Evolutionary conservation across 2,329 filamentous ascomycete genomes (phyloP).

Genomic region (Sphaerostilbella broomeana): DNA sequence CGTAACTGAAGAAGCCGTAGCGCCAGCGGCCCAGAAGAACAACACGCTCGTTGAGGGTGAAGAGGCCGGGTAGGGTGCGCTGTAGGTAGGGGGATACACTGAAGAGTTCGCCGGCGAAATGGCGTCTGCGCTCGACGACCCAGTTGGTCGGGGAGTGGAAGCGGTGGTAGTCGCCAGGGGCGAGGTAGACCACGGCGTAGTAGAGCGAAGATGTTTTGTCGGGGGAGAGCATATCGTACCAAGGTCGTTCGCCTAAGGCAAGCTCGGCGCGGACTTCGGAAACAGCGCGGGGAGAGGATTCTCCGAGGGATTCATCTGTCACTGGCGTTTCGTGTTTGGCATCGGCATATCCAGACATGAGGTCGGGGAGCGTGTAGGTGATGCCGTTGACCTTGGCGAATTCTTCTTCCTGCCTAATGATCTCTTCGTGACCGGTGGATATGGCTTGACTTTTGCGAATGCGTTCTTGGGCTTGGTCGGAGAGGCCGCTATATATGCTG

Average conservation of each 20-base stretch:
- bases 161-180: slow-evolving; percentile 95
- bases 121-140: slow-evolving; percentile 91
- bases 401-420: slow-evolving; percentile 77
- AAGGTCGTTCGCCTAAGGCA: slow-evolving; percentile 62
- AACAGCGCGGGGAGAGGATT: slow-evolving; percentile 62
- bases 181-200: slow-evolving; percentile 92
- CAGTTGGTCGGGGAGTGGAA: slow-evolving; percentile 94
- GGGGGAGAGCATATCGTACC: slow-evolving; percentile 60
- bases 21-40: slow-evolving; percentile 91
- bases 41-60: slow-evolving; percentile 93
- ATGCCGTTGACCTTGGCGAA: slow-evolving; percentile 94
- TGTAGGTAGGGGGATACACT: slow-evolving; percentile 93
- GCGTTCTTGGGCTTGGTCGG: slow-evolving; percentile 13
- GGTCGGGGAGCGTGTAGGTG: slow-evolving; percentile 81
- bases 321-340: slow-evolving; percentile 32
- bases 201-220: slow-evolving; percentile 69
- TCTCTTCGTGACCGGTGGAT: slow-evolving; percentile 49
- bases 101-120: slow-evolving; percentile 95
- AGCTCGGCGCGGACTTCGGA: slow-evolving; percentile 79
- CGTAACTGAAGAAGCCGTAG: slow-evolving; percentile 95
- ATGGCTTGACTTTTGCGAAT: slow-evolving; percentile 21
- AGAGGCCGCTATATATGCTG: slow-evolving; percentile 41
- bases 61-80: slow-evolving; percentile 83
- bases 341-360: slow-evolving; percentile 63
- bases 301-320: slow-evolving; percentile 65